Conservation (phyloP, 371 early-diverging fungal species). For the Mycotypha africana region DNA sequence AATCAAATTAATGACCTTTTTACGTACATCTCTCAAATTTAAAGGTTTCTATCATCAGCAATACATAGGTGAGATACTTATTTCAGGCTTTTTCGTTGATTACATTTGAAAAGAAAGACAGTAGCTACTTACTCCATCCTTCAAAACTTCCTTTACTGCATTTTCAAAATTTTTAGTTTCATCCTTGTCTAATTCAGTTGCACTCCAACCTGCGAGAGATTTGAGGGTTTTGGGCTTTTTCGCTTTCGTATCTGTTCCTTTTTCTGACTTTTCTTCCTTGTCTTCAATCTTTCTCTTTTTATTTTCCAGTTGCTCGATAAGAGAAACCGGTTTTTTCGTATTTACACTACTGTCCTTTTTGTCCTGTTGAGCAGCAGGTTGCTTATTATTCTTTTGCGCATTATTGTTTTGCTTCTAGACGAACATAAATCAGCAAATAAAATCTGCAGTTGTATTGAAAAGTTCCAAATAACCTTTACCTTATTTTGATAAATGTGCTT, state of each 20-base stretch:
- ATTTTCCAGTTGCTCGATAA: conserved; percentile 55
- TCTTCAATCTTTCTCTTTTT: conserved; percentile 42
- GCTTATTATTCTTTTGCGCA: conserved; percentile 25
- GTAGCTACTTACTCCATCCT: conserved; percentile 14
- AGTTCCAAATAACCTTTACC: conserved; percentile 19
- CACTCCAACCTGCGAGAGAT: conserved; percentile 20
- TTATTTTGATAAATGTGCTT: conserved; percentile 57
- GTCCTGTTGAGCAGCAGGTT: no score
- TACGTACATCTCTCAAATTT: conserved; percentile 26
- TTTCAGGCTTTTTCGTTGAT: not conserved
- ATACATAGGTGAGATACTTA: not conserved
- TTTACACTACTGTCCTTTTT: conserved; percentile 7
- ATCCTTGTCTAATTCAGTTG: conserved; percentile 22
- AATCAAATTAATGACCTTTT: conserved; percentile 29
- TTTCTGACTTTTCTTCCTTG: conserved; percentile 14
- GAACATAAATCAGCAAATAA: no score
- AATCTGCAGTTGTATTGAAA: no score
- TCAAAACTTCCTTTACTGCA: conserved; percentile 28
- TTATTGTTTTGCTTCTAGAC: conserved; percentile 11
- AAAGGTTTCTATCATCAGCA: conserved; percentile 18
- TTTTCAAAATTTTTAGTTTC: conserved; percentile 16
- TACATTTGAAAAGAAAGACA: no score
- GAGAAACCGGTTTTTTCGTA: conserved; percentile 37
- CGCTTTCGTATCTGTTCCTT: conserved; percentile 16
- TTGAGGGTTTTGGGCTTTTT: conserved; percentile 25